These are phyloP conservation scores for Coemansia sp. DNA, from an alignment of 192 early-diverging fungal genomes.

Conservation along the genomic window DNA sequence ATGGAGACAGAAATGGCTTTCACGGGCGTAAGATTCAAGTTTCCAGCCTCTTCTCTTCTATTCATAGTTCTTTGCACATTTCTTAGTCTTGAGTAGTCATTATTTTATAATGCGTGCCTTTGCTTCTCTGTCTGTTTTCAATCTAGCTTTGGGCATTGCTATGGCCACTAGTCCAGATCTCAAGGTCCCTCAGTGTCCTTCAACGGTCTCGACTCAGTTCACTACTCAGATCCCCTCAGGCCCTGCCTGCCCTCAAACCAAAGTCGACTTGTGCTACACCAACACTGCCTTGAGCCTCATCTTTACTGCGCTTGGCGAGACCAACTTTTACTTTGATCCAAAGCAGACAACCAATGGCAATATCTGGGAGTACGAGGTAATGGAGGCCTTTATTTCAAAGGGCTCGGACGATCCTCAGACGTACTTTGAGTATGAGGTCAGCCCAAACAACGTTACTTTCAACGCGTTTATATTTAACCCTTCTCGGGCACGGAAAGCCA, in stretches of 20 bases:
- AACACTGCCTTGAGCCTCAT: conserved; percentile 30
- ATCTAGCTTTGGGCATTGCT: conserved; percentile 3
- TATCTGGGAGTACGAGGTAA: conserved; percentile 54
- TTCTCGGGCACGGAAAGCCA: conserved; percentile 27
- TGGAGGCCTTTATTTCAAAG: conserved; percentile 54
- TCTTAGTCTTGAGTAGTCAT: neutral
- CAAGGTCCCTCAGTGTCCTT: conserved; percentile 41
- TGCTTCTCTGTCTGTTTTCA: neutral
- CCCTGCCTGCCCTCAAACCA: conserved; percentile 36
- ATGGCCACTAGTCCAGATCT: conserved; percentile 13
- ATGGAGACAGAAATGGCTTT: neutral
- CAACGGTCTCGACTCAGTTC: conserved; percentile 25
- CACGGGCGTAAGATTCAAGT: neutral
- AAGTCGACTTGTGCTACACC: conserved; percentile 52
- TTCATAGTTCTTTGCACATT: neutral
- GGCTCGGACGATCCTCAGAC: conserved; percentile 47
- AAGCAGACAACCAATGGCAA: conserved; percentile 47
- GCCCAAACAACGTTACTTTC: conserved; percentile 52
- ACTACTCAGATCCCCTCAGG: conserved; percentile 30
- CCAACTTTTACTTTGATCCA: conserved; percentile 41
- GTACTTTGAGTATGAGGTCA: conserved; percentile 55
- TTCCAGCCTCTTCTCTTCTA: neutral
- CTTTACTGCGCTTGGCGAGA: conserved; percentile 44
- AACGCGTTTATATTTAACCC: conserved; percentile 54
- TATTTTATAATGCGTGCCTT: neutral